Evolutionary conservation across 1,284 basidiomycete species (phyloP).

Genomic region (Hemileia vastatrix): DNA sequence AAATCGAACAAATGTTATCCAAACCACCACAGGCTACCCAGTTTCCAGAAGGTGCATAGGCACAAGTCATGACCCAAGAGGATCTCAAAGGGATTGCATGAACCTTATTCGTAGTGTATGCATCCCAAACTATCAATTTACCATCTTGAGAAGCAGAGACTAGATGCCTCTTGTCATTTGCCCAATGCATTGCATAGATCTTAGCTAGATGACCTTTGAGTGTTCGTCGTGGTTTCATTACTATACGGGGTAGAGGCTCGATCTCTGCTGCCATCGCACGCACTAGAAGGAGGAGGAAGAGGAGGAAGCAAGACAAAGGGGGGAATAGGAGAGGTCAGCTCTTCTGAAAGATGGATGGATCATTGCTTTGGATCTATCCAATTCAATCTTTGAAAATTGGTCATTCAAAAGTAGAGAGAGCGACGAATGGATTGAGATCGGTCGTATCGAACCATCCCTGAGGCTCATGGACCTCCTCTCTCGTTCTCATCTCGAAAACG

Average conservation of each 20-base stretch:
- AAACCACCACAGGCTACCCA: conserved; percentile 97
- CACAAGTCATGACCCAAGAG: conserved; percentile 99
- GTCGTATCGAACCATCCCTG: no score
- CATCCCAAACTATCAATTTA: conserved; percentile 99
- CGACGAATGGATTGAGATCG: background rate
- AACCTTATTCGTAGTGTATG: conserved; percentile 98
- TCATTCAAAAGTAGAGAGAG: background rate
- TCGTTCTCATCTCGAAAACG: no score
- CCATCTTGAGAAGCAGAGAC: conserved; percentile 99
- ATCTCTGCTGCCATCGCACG: conserved; percentile 95
- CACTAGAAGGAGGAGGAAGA: conserved; percentile 50
- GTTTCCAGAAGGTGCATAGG: conserved; percentile 91
- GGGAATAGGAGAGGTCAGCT: background rate
- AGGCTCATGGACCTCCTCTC: no score
- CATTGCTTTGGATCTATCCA: conserved; percentile 28
- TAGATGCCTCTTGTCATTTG: conserved; percentile 89
- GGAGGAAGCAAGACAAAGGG: conserved; percentile 35
- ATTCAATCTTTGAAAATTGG: background rate
- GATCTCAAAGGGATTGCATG: conserved; percentile 95
- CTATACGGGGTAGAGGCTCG: conserved; percentile 83
- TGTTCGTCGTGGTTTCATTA: conserved; percentile 88
- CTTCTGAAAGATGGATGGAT: background rate
- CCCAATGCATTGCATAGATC: conserved; percentile 99
- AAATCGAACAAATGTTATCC: conserved; percentile 98
- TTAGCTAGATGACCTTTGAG: conserved; percentile 96